Base-by-base conservation (phyloP, 768 basidiomycete species). In the Mycena crocata region DNA sequence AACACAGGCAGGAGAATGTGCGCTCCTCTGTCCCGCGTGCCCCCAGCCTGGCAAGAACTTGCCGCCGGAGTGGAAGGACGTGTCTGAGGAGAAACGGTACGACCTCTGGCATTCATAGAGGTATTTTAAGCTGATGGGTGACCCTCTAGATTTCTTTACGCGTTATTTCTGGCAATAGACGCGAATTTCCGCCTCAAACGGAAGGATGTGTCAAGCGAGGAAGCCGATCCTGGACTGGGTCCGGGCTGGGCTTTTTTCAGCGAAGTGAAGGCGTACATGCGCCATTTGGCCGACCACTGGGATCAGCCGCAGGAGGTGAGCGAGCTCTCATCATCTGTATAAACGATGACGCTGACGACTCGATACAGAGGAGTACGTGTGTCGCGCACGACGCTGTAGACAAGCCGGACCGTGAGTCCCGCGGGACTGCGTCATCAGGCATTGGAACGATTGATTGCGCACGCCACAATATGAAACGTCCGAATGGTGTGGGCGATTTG, bases 41-140 rank as follows among this genome's bases (percentile, higher is more conserved):
- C 42, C 42, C 7, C 42, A 44, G 42, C 42, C 42, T 7, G n/a
- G 42, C 8, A 44, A 44, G 13, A 44, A 44, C n/a, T 13, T 44
- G 15, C 75, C 73, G 12, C 30, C 24, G 8, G n/a, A 23, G 42
- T 44, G 42, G 42, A 44, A 23, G n/a, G 4, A 21, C 8, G 42
- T 44, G 42, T 21, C 8, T 5, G n/a, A 6, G 5, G 14, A 5
- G n/a, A 44, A 44, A 14, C 42, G 42, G 8, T n/a, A n/a, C n/a
- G n/a, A n/a, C n/a, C n/a, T n/a, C n/a, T n/a, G n/a, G n/a, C n/a
- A n/a, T n/a, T n/a, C n/a, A n/a, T n/a, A n/a, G n/a, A n/a, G n/a
- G n/a, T n/a, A n/a, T n/a, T n/a, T n/a, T n/a, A n/a, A n/a, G n/a
- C n/a, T n/a, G n/a, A n/a, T n/a, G n/a, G n/a, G n/a, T n/a, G n/a